Evolutionary conservation across 495 filamentous ascomycete genomes (phyloP).

Genomic region (Podospora conica): DNA sequence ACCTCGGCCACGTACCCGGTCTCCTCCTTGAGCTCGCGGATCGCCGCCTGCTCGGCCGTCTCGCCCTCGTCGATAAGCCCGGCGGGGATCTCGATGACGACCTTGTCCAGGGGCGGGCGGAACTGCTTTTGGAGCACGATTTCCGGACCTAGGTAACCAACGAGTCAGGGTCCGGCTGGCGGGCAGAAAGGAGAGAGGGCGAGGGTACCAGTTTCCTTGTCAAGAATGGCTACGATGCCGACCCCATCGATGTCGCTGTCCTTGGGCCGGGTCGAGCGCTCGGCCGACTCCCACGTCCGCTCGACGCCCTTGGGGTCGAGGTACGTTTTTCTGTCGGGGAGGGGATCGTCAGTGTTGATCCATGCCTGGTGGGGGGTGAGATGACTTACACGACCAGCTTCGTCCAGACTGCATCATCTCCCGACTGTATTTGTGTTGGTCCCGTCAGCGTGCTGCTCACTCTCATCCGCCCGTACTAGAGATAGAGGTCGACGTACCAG

Average conservation of each 20-base stretch:
- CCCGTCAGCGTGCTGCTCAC: neutral
- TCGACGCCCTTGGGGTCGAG: constrained; percentile 60
- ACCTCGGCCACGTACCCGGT: constrained; percentile 51
- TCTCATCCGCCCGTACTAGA: neutral
- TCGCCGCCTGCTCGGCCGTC: constrained; percentile 69
- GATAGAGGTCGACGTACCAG: constrained; percentile 23
- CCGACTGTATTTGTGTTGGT: constrained; percentile 26
- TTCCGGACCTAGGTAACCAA: constrained; percentile 56
- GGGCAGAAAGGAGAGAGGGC: neutral
- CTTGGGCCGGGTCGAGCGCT: constrained; percentile 65
- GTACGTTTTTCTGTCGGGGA: constrained; percentile 56
- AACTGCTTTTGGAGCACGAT: constrained; percentile 85
- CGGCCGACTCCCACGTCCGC: constrained; percentile 77
- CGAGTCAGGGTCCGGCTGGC: neutral
- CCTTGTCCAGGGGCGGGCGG: constrained; percentile 72
- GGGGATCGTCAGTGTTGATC: constrained; percentile 7
- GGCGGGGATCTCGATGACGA: constrained; percentile 76
- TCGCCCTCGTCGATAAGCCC: constrained; percentile 81
- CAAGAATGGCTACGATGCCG: constrained; percentile 80
- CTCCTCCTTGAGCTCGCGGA: constrained; percentile 87
- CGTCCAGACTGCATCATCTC: constrained; percentile 65
- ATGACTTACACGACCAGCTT: constrained; percentile 39
- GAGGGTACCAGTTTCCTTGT: constrained; percentile 49
- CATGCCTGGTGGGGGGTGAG: neutral
- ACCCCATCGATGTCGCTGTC: constrained; percentile 77